Conservation (phyloP, 2,329 filamentous ascomycete genomes). For the Monilinia fructicola region DNA sequence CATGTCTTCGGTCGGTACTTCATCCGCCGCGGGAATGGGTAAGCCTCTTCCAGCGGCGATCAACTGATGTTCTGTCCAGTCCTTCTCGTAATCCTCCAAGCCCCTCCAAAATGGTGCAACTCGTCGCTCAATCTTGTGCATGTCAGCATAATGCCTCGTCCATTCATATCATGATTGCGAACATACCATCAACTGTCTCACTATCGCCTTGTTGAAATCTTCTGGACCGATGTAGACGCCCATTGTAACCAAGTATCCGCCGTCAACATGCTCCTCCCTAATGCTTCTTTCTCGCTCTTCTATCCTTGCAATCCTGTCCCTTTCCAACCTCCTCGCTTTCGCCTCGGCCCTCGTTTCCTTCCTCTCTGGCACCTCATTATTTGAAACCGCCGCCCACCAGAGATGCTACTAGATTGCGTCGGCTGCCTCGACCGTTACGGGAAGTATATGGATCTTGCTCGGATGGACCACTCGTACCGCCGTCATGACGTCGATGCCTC, state of each 20-base stretch:
- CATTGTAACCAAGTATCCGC: constrained; percentile 89
- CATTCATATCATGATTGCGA: constrained; percentile 7
- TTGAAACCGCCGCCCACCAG: constrained; percentile 36
- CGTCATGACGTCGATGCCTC: constrained; percentile 30
- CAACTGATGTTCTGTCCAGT: constrained; percentile 95
- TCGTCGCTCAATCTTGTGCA: constrained; percentile 77
- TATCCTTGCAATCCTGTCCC: constrained; percentile 69
- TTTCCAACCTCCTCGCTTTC: constrained; percentile 81
- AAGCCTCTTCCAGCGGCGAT: constrained; percentile 84
- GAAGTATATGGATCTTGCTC: constrained; percentile 35
- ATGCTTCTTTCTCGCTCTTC: constrained; percentile 90
- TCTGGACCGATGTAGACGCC: constrained; percentile 90
- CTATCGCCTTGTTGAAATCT: constrained; percentile 86
- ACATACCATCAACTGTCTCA: constrained; percentile 84
- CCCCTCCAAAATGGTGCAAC: constrained; percentile 96
- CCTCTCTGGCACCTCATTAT: constrained; percentile 46
- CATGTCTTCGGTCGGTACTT: constrained; percentile 70
- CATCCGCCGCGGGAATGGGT: constrained; percentile 79
- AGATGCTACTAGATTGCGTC: constrained; percentile 40
- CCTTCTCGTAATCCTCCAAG: constrained; percentile 81
- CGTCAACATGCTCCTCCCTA: constrained; percentile 88
- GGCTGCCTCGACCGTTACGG: constrained; percentile 35
- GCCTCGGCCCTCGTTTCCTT: constrained; percentile 89
- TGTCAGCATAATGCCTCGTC: constrained; percentile 27
- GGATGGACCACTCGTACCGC: constrained; percentile 28